Conservation (phyloP, 75 land plant species). For the Pseudotsuga menziesii region DNA sequence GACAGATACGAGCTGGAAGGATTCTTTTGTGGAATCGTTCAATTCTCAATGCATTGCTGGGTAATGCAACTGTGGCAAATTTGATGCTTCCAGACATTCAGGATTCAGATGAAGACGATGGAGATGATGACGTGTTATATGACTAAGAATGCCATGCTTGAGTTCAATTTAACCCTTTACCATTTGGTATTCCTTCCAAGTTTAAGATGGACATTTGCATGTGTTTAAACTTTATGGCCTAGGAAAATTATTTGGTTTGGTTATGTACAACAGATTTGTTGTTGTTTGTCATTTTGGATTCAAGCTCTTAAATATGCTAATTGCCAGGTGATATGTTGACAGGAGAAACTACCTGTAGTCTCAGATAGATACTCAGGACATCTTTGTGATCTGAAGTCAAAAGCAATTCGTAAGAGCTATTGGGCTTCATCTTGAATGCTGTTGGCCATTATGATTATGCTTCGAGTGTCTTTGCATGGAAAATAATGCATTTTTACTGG, state of each 20-base stretch:
- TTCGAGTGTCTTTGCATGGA: not conserved
- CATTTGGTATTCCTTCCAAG: no score
- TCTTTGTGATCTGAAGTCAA: not conserved
- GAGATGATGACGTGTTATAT: no score
- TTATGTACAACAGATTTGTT: not conserved
- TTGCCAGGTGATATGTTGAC: not conserved
- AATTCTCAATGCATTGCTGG: constrained; percentile 17
- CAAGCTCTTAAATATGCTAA: not conserved
- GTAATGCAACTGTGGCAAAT: not conserved
- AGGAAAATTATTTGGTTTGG: not conserved
- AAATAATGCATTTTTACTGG: not conserved
- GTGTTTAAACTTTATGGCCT: not conserved
- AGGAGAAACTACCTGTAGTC: not conserved
- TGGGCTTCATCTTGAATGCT: not conserved
- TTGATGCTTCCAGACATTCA: constrained; percentile 1
- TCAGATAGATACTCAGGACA: not conserved
- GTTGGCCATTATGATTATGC: not conserved
- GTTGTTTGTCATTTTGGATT: not conserved
- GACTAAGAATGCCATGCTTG: not conserved
- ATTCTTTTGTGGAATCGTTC: not conserved
- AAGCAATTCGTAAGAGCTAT: not conserved
- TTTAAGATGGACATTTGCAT: not conserved
- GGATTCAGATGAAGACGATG: constrained; percentile 2
- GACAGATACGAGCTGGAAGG: constrained; percentile 9
- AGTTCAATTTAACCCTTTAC: not conserved